A percentile compares a stretch with the other conserved stretches of the same genome.
These are phyloP conservation scores for Beauveria sp. DNA, from an alignment of 2,329 filamentous ascomycete genomes.

Conservation along the genomic window DNA sequence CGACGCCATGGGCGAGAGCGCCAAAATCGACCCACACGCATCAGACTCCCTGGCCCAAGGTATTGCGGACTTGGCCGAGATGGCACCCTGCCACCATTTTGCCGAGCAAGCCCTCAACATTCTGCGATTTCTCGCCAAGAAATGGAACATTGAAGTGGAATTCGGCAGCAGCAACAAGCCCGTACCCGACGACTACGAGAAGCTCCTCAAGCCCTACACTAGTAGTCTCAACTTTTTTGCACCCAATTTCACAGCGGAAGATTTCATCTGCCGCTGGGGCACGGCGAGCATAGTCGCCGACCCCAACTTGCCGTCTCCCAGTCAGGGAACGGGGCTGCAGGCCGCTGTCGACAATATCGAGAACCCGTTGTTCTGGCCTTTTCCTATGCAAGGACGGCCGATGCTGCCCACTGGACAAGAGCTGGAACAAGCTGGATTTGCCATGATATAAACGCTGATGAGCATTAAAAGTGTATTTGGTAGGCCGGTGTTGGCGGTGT, in stretches of 20 bases:
- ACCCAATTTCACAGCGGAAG: constrained; percentile 39
- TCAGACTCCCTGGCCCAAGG: constrained; percentile 43
- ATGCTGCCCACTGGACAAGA: constrained; percentile 41
- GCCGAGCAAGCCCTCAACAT: constrained; percentile 55
- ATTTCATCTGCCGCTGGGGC: constrained; percentile 43
- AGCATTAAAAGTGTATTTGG: not conserved
- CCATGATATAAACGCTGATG: constrained; percentile 16
- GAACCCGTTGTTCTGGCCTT: constrained; percentile 54
- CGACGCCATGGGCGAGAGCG: constrained; percentile 25
- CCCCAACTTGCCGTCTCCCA: not conserved
- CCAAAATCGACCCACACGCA: constrained; percentile 31
- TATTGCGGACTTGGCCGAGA: constrained; percentile 50
- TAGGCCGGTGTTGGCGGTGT: not conserved
- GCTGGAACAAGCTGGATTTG: constrained; percentile 46
- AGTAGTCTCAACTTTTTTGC: constrained; percentile 51
- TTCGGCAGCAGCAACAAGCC: constrained; percentile 26
- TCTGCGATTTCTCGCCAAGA: constrained; percentile 47
- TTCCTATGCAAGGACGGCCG: constrained; percentile 51
- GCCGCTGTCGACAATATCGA: constrained; percentile 32
- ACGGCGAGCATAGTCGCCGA: constrained; percentile 12
- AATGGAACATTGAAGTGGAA: constrained; percentile 50
- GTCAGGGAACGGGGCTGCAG: constrained; percentile 14
- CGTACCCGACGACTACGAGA: constrained; percentile 30
- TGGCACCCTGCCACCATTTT: constrained; percentile 54
- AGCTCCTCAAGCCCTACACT: constrained; percentile 38